Base-by-base conservation (phyloP, 1,139 yeast genomes). In the Taiozyma sp. region DNA sequence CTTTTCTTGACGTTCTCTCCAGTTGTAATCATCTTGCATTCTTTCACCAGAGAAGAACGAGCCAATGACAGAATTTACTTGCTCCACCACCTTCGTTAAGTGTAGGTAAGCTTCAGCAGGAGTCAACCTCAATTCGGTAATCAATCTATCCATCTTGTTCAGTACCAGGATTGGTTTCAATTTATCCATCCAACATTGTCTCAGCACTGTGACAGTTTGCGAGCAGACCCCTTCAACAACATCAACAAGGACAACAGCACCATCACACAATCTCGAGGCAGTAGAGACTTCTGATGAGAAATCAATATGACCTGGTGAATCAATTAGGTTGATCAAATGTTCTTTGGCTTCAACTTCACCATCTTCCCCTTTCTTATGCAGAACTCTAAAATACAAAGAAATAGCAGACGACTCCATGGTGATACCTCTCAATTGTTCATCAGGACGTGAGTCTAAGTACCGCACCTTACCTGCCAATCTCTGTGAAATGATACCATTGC, bases 171-270 rank as follows among this genome's bases (percentile, higher is more conserved):
- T 72, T 1, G 98, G 97, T 65, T 85, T 89, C 60, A 95, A 72
- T 59, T 88, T 85, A 65, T 95, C 99, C 6, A 86, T 81, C 98
- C 99, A 93, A 51, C 97, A 90, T 67, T 95, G 99, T 63, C 98
- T 80, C 54, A 95, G 73, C 1, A 95, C 99, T 28, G 95, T 92
- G 10, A 93, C 89, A 0, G 99, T 95, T 66, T 93, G 99, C 0
- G 97, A 91, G 64, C 98, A 91, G 0, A 95, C 98, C 34, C 99
- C 99, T 70, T 95, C 99, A 4, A 95, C 97, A 3, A 89, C 98
- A 68, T 93, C 99, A 1, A 95, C 97, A 23, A 95, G 74, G 0
- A 95, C 95, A 6, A 95, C 86, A 0, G 98, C 97, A 39, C 98
- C 98, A 66, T 95, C 99, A 70, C 98, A 95, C 47, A 95, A 73